A percentile compares a stretch with the other conserved stretches of the same genome.
These are phyloP conservation scores for Sclerotinia trifoliorum DNA, from an alignment of 2,329 filamentous ascomycete genomes.

Conservation along the genomic window DNA sequence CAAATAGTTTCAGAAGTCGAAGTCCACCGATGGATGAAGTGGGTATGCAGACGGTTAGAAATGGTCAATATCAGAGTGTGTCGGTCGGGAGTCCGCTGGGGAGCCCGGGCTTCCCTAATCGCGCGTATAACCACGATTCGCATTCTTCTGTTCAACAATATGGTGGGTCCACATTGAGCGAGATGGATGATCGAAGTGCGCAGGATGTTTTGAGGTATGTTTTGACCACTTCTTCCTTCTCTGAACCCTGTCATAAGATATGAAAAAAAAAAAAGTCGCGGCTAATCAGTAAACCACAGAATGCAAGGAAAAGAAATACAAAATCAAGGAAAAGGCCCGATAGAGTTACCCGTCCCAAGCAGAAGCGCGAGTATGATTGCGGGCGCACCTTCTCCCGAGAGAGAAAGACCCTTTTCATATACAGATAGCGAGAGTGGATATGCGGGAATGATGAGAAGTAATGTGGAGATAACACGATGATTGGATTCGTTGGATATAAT, in stretches of 20 bases:
- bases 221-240: background rate
- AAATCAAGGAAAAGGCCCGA: slow-evolving; percentile 15
- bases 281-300: background rate
- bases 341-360: slow-evolving; percentile 18
- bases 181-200: slow-evolving; percentile 20
- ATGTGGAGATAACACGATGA: slow-evolving; percentile 5
- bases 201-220: slow-evolving; percentile 17
- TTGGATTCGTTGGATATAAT: background rate
- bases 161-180: background rate
- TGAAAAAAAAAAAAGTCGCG: background rate
- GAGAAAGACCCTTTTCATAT: slow-evolving; percentile 19
- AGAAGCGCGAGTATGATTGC: slow-evolving; percentile 15
- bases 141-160: background rate
- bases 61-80: slow-evolving; percentile 22
- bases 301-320: slow-evolving; percentile 11
- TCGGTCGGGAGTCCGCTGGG: slow-evolving; percentile 13
- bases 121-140: background rate
- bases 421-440: slow-evolving; percentile 23
- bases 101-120: slow-evolving; percentile 20
- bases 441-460: slow-evolving; percentile 15
- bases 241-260: background rate
- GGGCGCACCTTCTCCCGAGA: slow-evolving; percentile 9
- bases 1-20: slow-evolving; percentile 20
- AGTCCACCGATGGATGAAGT: slow-evolving; percentile 19
- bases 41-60: slow-evolving; percentile 20